Base-by-base conservation (phyloP, 371 early-diverging fungal species). In the Actinomortierella ambigua region DNA sequence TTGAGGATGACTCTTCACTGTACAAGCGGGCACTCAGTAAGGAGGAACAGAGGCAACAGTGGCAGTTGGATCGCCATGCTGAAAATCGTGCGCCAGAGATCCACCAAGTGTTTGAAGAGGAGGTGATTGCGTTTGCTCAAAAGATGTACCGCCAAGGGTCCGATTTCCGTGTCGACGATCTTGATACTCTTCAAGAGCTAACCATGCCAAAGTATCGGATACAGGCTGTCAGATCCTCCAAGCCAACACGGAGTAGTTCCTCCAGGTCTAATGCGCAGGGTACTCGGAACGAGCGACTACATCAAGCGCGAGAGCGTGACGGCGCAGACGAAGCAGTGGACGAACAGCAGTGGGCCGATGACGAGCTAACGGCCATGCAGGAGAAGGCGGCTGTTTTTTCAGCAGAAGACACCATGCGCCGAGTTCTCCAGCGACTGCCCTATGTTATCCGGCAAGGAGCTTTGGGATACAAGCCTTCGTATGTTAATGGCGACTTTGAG, bases 401-500 rank as follows among this genome's bases (percentile, higher is more conserved):
- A 23, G 55, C 70, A 0, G 63, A 63, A 48, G 59, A 63, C 50
- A 55, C 49, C 7, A n/a, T 53, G 23, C 48, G 55, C n/a, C 52
- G 28, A 17, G 49, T 58, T 13, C 39, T 73, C 47, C 50, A 66
- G 40, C 59, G 60, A 7, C 26, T 73, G 50, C 57, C 67, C 7
- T 73, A 59, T 52, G 67, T 66, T 29, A 53, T 71, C 18, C 71
- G 71, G 1, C 71, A 71, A 23, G 71, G 71, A 0, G 62, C 71
- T 7, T 20, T 66, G 27, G 63, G 66, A 15, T 18, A 49, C 23
- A 51, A 23, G 18, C 65, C 63, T 9, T 58, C 43, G 13, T 62
- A 55, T 53, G 63, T 53, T 7, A 44, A 22, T 17, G 48, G 55
- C 9, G 55, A 58, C 0, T 63, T 63, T 29, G 67, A 66, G 40